phyloP scores from a whole-genome alignment of 2,329 filamentous ascomycete species.

The Fusarium cicatricum region DNA sequence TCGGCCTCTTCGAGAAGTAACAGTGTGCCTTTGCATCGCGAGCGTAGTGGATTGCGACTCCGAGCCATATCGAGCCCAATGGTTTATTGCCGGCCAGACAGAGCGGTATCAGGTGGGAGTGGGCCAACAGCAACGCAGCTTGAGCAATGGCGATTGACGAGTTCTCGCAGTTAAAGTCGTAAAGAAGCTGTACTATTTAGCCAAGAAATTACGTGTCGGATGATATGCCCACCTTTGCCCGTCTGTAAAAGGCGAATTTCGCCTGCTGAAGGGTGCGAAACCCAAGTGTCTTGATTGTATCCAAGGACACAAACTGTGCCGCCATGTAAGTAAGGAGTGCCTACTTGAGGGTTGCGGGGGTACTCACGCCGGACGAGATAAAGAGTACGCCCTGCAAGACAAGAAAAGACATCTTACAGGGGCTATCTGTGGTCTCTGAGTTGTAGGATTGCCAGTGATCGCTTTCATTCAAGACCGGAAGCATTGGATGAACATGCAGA shows the following conservation, averaged over 20 bases:
- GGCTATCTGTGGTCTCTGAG: conserved; percentile 7
- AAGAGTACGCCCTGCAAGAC: conserved; percentile 37
- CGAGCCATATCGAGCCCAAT: conserved; percentile 38
- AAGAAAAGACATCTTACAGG: conserved; percentile 32
- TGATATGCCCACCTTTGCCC: conserved; percentile 26
- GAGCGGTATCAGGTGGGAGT: conserved; percentile 38
- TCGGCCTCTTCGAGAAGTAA: conserved; percentile 25
- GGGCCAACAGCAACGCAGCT: conserved; percentile 34
- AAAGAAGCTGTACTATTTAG: conserved; percentile 26
- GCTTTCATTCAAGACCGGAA: conserved; percentile 39
- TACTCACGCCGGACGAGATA: conserved; percentile 32
- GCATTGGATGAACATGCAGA: conserved; percentile 41
- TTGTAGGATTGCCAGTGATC: conserved; percentile 39
- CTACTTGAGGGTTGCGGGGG: rapidly evolving
- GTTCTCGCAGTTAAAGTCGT: conserved; percentile 39
- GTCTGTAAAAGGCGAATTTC: conserved; percentile 36
- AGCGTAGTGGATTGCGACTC: conserved; percentile 38
- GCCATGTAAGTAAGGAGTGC: background rate
- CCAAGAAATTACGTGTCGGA: rapidly evolving
- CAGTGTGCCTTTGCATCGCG: conserved; percentile 38
- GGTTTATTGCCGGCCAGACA: conserved; percentile 39
- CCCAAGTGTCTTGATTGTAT: conserved; percentile 30
- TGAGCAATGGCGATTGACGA: conserved; percentile 38
- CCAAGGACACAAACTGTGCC: conserved; percentile 28
- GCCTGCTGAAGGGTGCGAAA: conserved; percentile 37